These are phyloP conservation scores for Solanum aculeatissimum DNA, from an alignment of 305 asterid species.

Conservation along the genomic window DNA sequence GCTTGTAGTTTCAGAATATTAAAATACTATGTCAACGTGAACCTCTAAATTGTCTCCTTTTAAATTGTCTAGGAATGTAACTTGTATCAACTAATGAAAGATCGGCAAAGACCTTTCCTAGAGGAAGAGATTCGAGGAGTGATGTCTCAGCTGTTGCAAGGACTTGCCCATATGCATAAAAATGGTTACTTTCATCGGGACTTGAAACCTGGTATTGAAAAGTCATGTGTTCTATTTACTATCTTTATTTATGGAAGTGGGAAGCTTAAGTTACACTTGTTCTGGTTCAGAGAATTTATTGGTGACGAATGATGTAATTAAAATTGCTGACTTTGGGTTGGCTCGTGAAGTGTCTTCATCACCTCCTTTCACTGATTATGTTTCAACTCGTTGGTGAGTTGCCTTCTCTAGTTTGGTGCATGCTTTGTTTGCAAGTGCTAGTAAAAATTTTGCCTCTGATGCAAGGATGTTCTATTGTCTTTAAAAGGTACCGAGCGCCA, in stretches of 20 bases:
- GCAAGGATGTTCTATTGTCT: constrained; percentile 1
- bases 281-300: constrained; percentile 70
- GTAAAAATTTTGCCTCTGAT: background rate
- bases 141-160: constrained; percentile 82
- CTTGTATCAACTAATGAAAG: constrained; percentile 80
- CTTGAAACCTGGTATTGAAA: constrained; percentile 80
- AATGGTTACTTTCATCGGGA: constrained; percentile 85
- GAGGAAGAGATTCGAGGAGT: constrained; percentile 78
- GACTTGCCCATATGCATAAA: constrained; percentile 75
- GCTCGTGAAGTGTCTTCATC: constrained; percentile 86
- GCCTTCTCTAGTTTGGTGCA: constrained; percentile 1
- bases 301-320: constrained; percentile 62
- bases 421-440: background rate
- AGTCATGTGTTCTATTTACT: background rate
- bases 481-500: constrained; percentile 91
- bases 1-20: background rate
- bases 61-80: constrained; percentile 52
- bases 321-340: constrained; percentile 97
- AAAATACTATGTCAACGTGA: background rate
- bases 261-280: background rate
- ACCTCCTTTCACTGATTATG: constrained; percentile 97
- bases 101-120: constrained; percentile 46
- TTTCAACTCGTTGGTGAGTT: constrained; percentile 96
- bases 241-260: background rate
- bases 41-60: background rate